Base-by-base conservation (phyloP, 225 moss, liverwort and hornwort genomes). In the Pseudisothecium myosuroides region DNA sequence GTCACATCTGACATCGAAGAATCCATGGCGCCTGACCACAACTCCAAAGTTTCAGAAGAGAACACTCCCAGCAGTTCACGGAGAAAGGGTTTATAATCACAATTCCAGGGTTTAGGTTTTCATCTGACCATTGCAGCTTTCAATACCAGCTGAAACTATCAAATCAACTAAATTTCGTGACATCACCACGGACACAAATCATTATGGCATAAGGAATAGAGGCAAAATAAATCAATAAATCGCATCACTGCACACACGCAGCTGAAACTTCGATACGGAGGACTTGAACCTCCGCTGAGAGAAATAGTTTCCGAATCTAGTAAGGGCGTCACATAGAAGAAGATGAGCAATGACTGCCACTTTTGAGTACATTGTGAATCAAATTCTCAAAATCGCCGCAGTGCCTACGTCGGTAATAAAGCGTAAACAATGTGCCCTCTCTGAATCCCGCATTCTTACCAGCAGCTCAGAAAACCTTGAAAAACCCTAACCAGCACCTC, bases 1-100 rank as follows among this genome's bases (percentile, higher is more conserved):
- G 89, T n/a, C 87, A 85, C 87, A 65, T 91, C 89, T 64, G 90
- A 34, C 69, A 86, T 85, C 62, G 92, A 81, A 76, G 90, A 71
- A 87, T 91, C 89, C 88, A 88, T 85, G 74, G 66, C 66, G 49
- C 90, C 85, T 90, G 74, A 66, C 26, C 41, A 56, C 39, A 88
- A 79, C 32, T 79, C 55, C 80, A 83, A 81, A 63, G 17, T 41
- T 39, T 90, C 77, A 90, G 41, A 87, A 55, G 27, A 79, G n/a
- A 34, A 60, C 55, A 63, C 32, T 86, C 65, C 60, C 78, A 63
- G 65, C 81, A 86, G 11, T 56, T 73, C 14, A n/a, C 43, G 36
- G 34, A 63, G 63, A 52, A 16, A 80, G 37, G 23, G 58, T 22
- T 77, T 52, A 17, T 16, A n/a, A 71, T 17, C 62, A 52, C 52